Conservation (phyloP, 2,329 filamentous ascomycete genomes). For the Byssoonygena ceratinophila region DNA sequence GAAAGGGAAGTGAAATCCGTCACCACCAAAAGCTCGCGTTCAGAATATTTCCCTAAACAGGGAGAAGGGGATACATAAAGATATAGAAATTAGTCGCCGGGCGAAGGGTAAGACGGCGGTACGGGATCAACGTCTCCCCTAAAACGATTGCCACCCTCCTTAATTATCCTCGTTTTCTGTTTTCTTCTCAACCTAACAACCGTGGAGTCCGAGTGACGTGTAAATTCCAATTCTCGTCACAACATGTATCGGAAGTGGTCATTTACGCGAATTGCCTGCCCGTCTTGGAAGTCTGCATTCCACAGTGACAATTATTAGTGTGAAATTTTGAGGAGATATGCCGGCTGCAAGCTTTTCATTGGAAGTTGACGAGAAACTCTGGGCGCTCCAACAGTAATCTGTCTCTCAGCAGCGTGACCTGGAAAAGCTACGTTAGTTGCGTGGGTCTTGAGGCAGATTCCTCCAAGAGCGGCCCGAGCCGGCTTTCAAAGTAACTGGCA, state of each 20-base stretch:
- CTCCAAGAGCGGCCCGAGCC: conserved; percentile 15
- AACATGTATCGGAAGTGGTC: conserved; percentile 12
- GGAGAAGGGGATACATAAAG: conserved; percentile 16
- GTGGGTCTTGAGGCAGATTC: conserved; percentile 6
- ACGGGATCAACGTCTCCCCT: conserved; percentile 10
- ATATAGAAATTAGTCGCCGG: conserved; percentile 15
- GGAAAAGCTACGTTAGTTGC: conserved; percentile 4
- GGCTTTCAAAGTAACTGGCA: conserved; percentile 10
- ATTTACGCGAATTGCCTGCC: conserved; percentile 8
- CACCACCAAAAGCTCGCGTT: conserved; percentile 9
- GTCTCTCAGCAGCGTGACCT: conserved; percentile 7
- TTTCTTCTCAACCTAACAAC: conserved; percentile 2
- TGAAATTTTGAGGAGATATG: conserved; percentile 3
- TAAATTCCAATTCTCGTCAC: conserved; percentile 14
- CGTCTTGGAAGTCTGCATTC: conserved; percentile 1
- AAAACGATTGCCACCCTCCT: conserved; percentile 10
- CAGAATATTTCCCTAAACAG: conserved; percentile 6
- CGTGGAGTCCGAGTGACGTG: conserved; percentile 12
- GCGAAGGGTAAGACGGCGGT: not conserved
- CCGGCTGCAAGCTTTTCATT: conserved; percentile 9
- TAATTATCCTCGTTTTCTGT: not conserved
- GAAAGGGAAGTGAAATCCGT: conserved; percentile 11
- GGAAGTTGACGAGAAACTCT: conserved; percentile 5
- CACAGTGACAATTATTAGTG: conserved; percentile 3
- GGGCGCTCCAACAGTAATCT: conserved; percentile 9